Evolutionary conservation across 768 basidiomycete species (phyloP), one percentile per base, ranked within the genome.

Genomic region (Tylopilus vinaceipallidus): DNA sequence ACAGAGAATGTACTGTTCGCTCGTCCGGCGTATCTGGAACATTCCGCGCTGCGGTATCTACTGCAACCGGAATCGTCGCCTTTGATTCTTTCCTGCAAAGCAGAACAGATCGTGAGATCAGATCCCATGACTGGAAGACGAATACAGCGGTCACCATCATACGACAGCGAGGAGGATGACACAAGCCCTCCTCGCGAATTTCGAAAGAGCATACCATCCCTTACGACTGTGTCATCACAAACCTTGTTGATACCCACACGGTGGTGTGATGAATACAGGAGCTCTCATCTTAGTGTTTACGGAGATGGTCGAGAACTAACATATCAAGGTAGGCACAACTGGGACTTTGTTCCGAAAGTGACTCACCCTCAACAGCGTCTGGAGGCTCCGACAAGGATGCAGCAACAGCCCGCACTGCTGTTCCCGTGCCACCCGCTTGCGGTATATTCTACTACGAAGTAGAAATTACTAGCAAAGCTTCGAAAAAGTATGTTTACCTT

Each of bases 361-460:
- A 46, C 49, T 43, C 33, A 51, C 40, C 24, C 33, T 58, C 33
- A 79, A 82, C 84, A 47, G 68, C 75, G 12, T 74, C 77, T 9
- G 74, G 73, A 50, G 77, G 69, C 44, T 82, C 81, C 12, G 91
- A 94, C 48, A 82, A 82, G 50, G 93, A 95, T 47, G 91, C 92
- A 0, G 90, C 91, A 11, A 78, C 93, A 35, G 88, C 89, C 4
- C 80, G 92, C 43, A 84, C 95, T 1, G 80, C 79, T 37, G 72
- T 82, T 55, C 80, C 86, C 1, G 86, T 95, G 41, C 95, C 95
- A 2, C 75, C 85, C 1, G 84, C 86, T 11, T 89, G 89, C 58
- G 97, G 95, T 20, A 83, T 98, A 47, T 95, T 91, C 64, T 99
- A 98, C 67, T 99, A 86, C 64, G 95, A 99, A 72, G 83, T 93